phyloP scores from a whole-genome alignment of 2,329 filamentous ascomycete genomes.

The Trichoderma gracile region DNA sequence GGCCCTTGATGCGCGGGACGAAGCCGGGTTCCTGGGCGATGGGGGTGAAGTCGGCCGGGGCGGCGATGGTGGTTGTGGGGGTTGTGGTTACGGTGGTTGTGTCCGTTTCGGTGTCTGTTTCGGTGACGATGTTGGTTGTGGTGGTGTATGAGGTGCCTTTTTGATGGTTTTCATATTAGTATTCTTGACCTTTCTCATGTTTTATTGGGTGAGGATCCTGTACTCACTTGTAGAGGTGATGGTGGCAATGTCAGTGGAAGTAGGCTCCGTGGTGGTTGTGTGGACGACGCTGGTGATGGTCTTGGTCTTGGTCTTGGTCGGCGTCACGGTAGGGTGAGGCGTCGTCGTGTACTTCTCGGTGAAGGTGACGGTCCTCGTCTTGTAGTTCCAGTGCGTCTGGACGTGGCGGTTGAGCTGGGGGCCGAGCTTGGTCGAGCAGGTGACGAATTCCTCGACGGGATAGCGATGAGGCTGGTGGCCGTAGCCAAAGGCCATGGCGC shows the following conservation, averaged over 20 bases:
- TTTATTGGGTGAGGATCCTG: too few species aligned
- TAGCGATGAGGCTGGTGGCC: background rate
- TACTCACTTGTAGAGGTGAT: background rate
- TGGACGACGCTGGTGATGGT: background rate
- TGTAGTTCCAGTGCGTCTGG: conserved; percentile 15
- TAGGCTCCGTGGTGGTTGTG: background rate
- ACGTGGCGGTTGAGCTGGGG: conserved; percentile 7
- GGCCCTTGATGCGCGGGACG: conserved; percentile 17
- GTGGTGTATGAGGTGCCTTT: conserved; percentile 11
- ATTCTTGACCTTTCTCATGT: too few species aligned
- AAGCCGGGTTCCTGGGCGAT: conserved; percentile 8
- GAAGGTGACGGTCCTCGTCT: conserved; percentile 12
- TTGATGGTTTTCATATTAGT: background rate
- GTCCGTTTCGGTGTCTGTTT: background rate
- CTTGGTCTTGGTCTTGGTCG: conserved; percentile 16
- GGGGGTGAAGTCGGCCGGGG: conserved; percentile 21
- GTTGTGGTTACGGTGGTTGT: background rate
- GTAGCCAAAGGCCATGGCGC: conserved; percentile 10
- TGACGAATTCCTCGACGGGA: background rate
- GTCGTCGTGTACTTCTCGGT: conserved; percentile 15
- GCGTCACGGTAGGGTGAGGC: conserved; percentile 14
- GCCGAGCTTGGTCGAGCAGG: conserved; percentile 10
- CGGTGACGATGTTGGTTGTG: conserved; percentile 7
- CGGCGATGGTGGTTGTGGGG: conserved; percentile 16
- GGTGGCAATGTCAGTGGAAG: background rate